Conservation (phyloP, 2,329 filamentous ascomycete genomes). For the Pseudogymnoascus sp. region DNA sequence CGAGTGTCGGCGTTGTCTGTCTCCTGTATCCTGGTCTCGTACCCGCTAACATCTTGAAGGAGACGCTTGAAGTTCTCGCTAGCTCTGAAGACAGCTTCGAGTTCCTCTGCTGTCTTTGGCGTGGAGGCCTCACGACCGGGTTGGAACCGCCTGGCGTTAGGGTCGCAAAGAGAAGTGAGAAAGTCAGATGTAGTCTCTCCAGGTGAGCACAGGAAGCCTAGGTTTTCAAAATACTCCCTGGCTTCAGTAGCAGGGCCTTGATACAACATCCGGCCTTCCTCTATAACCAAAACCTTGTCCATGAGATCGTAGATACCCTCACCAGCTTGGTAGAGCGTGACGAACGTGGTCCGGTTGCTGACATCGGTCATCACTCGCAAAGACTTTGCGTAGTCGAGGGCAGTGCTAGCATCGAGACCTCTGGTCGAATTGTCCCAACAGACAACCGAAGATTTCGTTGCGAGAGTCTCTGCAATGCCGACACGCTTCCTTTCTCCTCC, state of each 20-base stretch:
- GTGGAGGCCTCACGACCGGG: conserved; percentile 34
- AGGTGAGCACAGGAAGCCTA: conserved; percentile 56
- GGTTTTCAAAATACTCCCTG: conserved; percentile 54
- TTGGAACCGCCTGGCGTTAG: conserved; percentile 59
- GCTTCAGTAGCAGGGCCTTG: conserved; percentile 55
- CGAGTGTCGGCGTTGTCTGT: conserved; percentile 54
- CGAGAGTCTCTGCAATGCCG: conserved; percentile 45
- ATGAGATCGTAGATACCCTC: conserved; percentile 64
- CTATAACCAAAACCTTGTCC: conserved; percentile 62
- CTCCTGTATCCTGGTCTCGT: conserved; percentile 49
- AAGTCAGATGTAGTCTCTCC: conserved; percentile 60
- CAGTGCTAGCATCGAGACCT: conserved; percentile 58
- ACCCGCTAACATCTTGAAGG: conserved; percentile 52
- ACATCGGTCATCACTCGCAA: conserved; percentile 59
- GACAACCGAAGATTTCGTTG: conserved; percentile 37
- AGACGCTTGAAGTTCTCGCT: conserved; percentile 56
- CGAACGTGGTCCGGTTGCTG: conserved; percentile 51
- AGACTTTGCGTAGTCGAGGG: conserved; percentile 53
- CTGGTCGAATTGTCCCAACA: conserved; percentile 64
- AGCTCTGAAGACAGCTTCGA: conserved; percentile 64
- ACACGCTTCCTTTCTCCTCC: conserved; percentile 57
- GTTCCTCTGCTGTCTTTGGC: conserved; percentile 37
- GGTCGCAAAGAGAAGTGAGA: conserved; percentile 57
- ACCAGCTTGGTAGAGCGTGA: conserved; percentile 63
- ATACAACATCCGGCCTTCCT: conserved; percentile 58